Conservation (phyloP, 163 green algal genomes). For the Scenedesmus sp. region DNA sequence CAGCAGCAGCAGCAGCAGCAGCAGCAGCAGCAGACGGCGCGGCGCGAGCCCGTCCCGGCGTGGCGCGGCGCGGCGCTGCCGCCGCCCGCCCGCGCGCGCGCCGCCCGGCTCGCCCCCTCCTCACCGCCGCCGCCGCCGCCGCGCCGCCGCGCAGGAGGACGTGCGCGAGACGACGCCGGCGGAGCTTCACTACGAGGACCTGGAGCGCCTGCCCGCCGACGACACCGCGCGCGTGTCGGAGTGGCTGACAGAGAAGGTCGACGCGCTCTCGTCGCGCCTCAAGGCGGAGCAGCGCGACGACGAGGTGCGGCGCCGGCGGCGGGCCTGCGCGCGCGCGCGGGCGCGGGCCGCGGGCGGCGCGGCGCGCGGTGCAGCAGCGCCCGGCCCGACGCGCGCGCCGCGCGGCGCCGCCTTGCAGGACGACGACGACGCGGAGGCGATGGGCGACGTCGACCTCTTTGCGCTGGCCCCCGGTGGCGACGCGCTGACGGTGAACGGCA, state of each 20-base stretch:
- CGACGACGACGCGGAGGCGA: conserved; percentile 84
- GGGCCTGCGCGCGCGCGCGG: too few relatives aligned
- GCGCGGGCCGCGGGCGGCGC: too few relatives aligned
- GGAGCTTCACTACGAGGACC: conserved; percentile 63
- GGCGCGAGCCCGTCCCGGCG: too few relatives aligned
- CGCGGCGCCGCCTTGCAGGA: conserved; percentile 30
- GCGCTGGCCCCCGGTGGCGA: conserved; percentile 58
- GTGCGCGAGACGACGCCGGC: conserved; percentile 25
- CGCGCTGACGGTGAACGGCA: conserved; percentile 77
- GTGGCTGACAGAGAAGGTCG: conserved; percentile 85
- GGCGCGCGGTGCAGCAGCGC: too few relatives aligned
- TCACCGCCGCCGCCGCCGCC: too few relatives aligned
- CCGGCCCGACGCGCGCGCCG: too few relatives aligned
- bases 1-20: neutral
- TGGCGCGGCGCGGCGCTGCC: too few relatives aligned
- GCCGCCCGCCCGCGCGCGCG: too few relatives aligned
- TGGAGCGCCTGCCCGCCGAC: conserved; percentile 70
- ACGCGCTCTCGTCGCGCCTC: conserved; percentile 75
- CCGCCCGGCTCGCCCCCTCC: too few relatives aligned
- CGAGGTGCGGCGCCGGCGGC: conserved; percentile 59
- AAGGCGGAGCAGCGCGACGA: conserved; percentile 70
- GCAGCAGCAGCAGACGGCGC: too few relatives aligned
- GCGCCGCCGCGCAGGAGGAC: conserved; percentile 27
- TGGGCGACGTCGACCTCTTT: conserved; percentile 92
- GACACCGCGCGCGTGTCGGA: conserved; percentile 79